These are phyloP conservation scores for Otatea glauca DNA, from an alignment of 176 grass and related monocot species.

Conservation along the genomic window DNA sequence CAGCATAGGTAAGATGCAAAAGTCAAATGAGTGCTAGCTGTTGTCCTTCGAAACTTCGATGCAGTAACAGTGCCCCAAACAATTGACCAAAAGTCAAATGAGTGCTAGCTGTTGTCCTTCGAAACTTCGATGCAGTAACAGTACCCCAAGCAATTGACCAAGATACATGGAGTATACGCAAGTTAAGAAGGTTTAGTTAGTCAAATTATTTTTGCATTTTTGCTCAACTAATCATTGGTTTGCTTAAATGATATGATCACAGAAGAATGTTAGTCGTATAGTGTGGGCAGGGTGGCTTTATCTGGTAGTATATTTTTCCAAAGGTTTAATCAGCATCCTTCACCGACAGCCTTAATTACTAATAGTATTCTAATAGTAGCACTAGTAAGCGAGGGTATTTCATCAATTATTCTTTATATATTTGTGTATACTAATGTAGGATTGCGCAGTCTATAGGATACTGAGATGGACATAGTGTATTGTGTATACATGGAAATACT, in stretches of 20 bases:
- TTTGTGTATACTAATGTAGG: background rate
- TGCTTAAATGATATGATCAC: background rate
- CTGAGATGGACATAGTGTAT: background rate
- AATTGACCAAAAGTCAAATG: background rate
- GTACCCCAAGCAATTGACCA: background rate
- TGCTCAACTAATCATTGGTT: conserved; percentile 27
- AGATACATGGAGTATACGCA: background rate
- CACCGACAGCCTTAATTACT: background rate
- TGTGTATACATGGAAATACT: no score
- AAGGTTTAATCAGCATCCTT: conserved; percentile 7
- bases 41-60: no score
- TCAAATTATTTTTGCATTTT: background rate
- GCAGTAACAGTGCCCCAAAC: background rate
- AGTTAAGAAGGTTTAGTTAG: background rate
- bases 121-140: conserved; percentile 17
- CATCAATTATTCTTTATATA: no score
- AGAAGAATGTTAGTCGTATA: conserved; percentile 28
- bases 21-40: conserved; percentile 1
- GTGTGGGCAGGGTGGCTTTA: background rate
- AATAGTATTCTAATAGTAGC: background rate
- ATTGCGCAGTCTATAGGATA: background rate
- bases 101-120: no score
- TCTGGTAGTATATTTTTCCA: background rate
- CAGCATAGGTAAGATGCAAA: background rate
- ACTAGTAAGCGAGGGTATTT: no score